Evolutionary conservation across 2,329 filamentous ascomycete genomes (phyloP), one percentile per base, ranked within the genome.

Genomic region (Cercospora sp.): DNA sequence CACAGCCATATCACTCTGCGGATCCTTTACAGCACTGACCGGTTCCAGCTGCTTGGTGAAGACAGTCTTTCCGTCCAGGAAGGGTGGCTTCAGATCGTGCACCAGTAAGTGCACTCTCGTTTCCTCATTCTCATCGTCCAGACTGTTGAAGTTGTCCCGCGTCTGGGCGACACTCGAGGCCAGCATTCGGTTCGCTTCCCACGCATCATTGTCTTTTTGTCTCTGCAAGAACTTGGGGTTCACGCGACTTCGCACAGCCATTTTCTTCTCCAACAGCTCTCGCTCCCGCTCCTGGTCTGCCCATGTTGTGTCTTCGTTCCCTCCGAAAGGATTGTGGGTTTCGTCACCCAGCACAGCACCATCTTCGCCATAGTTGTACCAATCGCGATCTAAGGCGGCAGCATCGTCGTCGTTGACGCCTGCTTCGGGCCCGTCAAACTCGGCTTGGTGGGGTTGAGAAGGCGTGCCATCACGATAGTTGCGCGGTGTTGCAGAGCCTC

Each of bases 111-210:
- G 95, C 13, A 98, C 88, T 69, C 96, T 87, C 7, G 91, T 97
- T 26, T 88, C 89, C 77, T 99, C 95, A 60, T 97, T 91, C 71
- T 99, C 95, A 71, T 97, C 90, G 62, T 90, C 90, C 75, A 97
- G 31, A 12, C 95, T 93, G 59, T 88, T 86, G 26, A 60, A 61
- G 31, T 90, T 89, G n/a, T 77, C 93, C 88, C 75, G 95, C 76
- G 94, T 85, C 79, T 99, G 96, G 18, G 95, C 95, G 18, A 99
- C 94, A 66, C 94, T 94, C 20, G 94, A 97, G 1, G 94, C 95
- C 69, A 99, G 85, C 95, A 99, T 98, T 68, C 95, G 91, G 79
- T 99, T 99, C 16, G 94, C 95, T 80, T 99, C 96, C 95, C 95
- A 99, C 0, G 94, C 94, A 80, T 99, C 95, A 53, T 95, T 93